Base-by-base conservation (phyloP, 176 grass and related monocot genomes). In the Oryza brachyantha region DNA sequence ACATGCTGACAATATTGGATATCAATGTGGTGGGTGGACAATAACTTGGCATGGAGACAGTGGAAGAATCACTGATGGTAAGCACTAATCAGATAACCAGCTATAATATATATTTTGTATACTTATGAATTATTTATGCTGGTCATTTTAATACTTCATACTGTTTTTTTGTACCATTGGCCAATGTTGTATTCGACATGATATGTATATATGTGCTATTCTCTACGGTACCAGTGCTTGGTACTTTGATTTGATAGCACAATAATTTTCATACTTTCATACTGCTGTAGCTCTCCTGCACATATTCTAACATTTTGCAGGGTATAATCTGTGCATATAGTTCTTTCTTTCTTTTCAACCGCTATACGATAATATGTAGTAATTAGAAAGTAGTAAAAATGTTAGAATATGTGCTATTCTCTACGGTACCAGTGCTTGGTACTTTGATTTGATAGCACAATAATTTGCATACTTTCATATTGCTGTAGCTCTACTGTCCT, bases 21-120 rank as follows among this genome's bases (percentile, higher is more conserved):
- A 87, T 89, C 92, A 99, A 39, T 99, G 96, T 14, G 92, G 92
- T n/a, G 92, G 92, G 35, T 99, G 96, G 96, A 99, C 92, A 17
- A 92, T 99, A 75, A 75, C 87, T 69, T 93, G 90, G 92, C 31
- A 87, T 85, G 92, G 92, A 59, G 64, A 72, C 39, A 94, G 86
- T 71, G 96, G 96, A 61, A 91, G 70, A 74, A 93, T 81, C 72
- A 99, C 96, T 25, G 68, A 40, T 72, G 90, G 96, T 99, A 81
- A 76, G 83, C 12, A 66, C 92, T 99, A 81, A 76, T 80, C 12
- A 61, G 14, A 66, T 72, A 66, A 29, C 46, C 21, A 57, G 7
- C 3, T 77, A 76, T 13, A 46, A 72, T 21, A 57, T 67, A 67
- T 67, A 8, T 64, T 16, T 25, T 34, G 70, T 37, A 78, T 67